These are phyloP conservation scores for Verticillium nonalfalfae DNA, from an alignment of 2,329 filamentous ascomycete species.

Conservation along the genomic window DNA sequence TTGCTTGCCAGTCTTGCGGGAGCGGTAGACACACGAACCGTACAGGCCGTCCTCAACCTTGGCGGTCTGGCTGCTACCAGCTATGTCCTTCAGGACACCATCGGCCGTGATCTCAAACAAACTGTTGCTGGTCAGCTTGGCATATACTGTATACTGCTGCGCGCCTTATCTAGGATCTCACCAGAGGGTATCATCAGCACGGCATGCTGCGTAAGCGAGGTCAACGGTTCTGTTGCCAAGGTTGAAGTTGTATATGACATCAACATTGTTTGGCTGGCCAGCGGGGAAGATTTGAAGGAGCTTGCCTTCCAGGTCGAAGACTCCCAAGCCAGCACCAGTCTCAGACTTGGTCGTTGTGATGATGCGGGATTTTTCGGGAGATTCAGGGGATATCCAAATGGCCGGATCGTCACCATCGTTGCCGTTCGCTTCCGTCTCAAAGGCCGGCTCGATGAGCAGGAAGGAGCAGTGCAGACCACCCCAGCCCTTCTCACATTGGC, in stretches of 20 bases:
- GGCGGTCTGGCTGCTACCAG: slow-evolving; percentile 39
- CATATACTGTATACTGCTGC: not conserved
- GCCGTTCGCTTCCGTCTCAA: slow-evolving; percentile 36
- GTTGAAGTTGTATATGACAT: slow-evolving; percentile 43
- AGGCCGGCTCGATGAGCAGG: slow-evolving; percentile 29
- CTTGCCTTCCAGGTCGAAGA: slow-evolving; percentile 42
- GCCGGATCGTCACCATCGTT: slow-evolving; percentile 41
- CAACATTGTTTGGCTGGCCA: slow-evolving; percentile 46
- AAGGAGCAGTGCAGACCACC: slow-evolving; percentile 39
- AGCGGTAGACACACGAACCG: slow-evolving; percentile 45
- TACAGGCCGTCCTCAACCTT: slow-evolving; percentile 40
- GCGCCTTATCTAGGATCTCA: not conserved
- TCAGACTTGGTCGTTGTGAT: slow-evolving; percentile 47
- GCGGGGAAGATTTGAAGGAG: slow-evolving; percentile 36
- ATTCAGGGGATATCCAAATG: slow-evolving; percentile 37
- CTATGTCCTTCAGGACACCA: slow-evolving; percentile 33
- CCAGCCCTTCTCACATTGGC: slow-evolving; percentile 33
- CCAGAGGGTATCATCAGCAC: slow-evolving; percentile 45
- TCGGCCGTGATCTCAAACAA: slow-evolving; percentile 41
- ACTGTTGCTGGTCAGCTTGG: slow-evolving; percentile 17
- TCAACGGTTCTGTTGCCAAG: slow-evolving; percentile 36
- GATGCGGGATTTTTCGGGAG: slow-evolving; percentile 35
- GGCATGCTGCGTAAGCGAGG: slow-evolving; percentile 43
- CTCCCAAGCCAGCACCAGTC: slow-evolving; percentile 37
- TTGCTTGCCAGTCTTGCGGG: slow-evolving; percentile 36